Evolutionary conservation across 805 yeast species (phyloP), one percentile per base, ranked within the genome.

Genomic region (Candida oleophila): DNA sequence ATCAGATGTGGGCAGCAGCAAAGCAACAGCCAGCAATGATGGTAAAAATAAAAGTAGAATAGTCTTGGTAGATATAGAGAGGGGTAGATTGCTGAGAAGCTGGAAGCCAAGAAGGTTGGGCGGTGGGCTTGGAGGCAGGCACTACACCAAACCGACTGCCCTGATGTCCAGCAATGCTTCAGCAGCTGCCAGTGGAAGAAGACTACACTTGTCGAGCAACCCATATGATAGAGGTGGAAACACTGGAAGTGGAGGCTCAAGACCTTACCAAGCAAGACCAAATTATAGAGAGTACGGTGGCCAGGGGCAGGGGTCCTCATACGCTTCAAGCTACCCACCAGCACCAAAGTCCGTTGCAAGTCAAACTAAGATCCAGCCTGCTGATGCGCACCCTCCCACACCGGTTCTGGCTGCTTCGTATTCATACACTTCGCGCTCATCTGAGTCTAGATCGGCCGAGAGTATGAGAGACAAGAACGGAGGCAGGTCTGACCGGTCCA

Each of bases 71-170:
- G 95, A 87, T 57, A 76, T 80, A 41, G 94, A 86, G 58, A 63
- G 92, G 48, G 87, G 89, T 2, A 66, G 94, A 40, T 63, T 81
- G 1, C 76, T 78, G 14, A 77, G 84, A 46, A 78, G 75, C 53
- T 87, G 91, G 86, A 76, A 74, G 46, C 94, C 95, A 0, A 61
- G 86, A 55, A 62, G 92, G 48, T 69, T 92, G 2, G 97, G 96
- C 1, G 97, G 97, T 3, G 97, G 97, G 0, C 65, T 87, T n/a
- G 97, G 97, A 3, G 96, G 96, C 1, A 72, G 94, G 46, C 81
- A 82, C 43, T 83, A 83, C 57, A 74, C 81, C 2, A 69, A 64
- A 49, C 60, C 66, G 3, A 61, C 58, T 33, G 47, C 53, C 3
- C 44, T 52, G 25, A 53, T 53, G 32, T 46, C 56, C 25, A 48